A percentile compares a stretch with the other conserved stretches of the same genome.
Conservation (phyloP, 352 stramenopile genomes). For the Globisporangium viniferum region DNA sequence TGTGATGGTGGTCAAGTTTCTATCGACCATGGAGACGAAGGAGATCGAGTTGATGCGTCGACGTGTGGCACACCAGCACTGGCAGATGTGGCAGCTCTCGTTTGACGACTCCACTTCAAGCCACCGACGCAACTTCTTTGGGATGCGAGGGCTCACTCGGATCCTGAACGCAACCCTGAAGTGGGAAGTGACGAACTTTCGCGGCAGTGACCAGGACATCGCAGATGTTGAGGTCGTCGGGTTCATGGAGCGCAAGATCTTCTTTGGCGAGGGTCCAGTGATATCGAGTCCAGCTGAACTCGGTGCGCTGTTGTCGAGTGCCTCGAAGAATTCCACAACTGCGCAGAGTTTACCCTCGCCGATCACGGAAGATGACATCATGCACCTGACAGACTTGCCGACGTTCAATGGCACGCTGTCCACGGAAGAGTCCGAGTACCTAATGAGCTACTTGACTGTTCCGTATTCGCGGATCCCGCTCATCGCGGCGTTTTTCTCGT, state of each 20-base stretch:
- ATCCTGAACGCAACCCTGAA: constrained; percentile 68
- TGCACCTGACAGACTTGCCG: constrained; percentile 95
- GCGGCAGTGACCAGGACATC: constrained; percentile 86
- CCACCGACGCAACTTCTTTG: constrained; percentile 76
- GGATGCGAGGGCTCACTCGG: constrained; percentile 58
- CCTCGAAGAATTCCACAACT: constrained; percentile 36
- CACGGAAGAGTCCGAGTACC: constrained; percentile 95
- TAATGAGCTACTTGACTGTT: constrained; percentile 98
- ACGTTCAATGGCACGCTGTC: constrained; percentile 96
- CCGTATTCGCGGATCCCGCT: constrained; percentile 98
- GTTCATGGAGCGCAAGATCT: constrained; percentile 87
- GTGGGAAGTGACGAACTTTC: constrained; percentile 88
- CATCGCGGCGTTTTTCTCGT: constrained; percentile 97
- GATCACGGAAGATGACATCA: constrained; percentile 96
- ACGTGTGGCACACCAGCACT: constrained; percentile 66
- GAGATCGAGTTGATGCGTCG: constrained; percentile 87
- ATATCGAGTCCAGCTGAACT: constrained; percentile 78
- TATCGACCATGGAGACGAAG: constrained; percentile 89
- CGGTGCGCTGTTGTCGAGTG: constrained; percentile 49
- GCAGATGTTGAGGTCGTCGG: constrained; percentile 85
- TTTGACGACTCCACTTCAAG: constrained; percentile 83
- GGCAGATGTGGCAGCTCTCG: constrained; percentile 88
- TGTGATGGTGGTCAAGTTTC: constrained; percentile 85
- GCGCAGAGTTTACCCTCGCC: constrained; percentile 32
- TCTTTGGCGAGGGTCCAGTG: constrained; percentile 84